Percentiles rank a stretch among this genome's conserved stretches.
phyloP scores from a whole-genome alignment of 2,329 filamentous ascomycete species.

The Raffaelea arxii region DNA sequence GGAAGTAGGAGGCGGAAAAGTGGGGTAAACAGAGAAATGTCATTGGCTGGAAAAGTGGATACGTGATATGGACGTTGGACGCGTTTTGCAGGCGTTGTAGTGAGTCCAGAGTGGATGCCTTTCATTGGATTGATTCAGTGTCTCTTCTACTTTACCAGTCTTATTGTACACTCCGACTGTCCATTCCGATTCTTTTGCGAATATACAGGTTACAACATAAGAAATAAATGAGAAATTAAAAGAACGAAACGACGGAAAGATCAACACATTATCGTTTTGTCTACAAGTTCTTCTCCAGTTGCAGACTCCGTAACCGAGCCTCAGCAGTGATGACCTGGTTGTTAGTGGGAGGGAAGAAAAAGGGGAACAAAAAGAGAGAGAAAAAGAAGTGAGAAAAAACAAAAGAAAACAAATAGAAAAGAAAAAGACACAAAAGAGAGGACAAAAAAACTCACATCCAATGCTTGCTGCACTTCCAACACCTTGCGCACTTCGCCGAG shows the following conservation, averaged over 20 bases:
- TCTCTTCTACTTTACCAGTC: too few species aligned
- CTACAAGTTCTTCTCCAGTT: slow-evolving; percentile 53
- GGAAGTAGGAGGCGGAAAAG: too few species aligned
- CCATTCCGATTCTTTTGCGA: too few species aligned
- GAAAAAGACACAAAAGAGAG: background rate
- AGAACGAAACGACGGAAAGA: background rate
- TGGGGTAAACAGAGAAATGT: too few species aligned
- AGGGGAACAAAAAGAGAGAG: slow-evolving; percentile 1
- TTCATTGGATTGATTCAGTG: too few species aligned
- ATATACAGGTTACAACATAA: slow-evolving; percentile 2
- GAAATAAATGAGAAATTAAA: background rate
- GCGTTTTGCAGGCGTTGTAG: too few species aligned
- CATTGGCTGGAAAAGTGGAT: too few species aligned
- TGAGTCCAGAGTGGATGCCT: too few species aligned
- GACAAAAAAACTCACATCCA: slow-evolving; percentile 61
- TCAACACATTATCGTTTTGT: background rate
- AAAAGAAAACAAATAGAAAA: background rate
- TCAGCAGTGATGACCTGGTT: slow-evolving; percentile 76
- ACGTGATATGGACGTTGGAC: too few species aligned
- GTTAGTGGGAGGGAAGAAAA: background rate
- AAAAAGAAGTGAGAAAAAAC: background rate
- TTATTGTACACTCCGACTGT: too few species aligned
- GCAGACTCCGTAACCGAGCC: slow-evolving; percentile 77
- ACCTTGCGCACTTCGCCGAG: slow-evolving; percentile 81
- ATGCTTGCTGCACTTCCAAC: slow-evolving; percentile 87